Base-by-base conservation (phyloP, 1,284 basidiomycete species). In the Cystobasidium pallidum region DNA sequence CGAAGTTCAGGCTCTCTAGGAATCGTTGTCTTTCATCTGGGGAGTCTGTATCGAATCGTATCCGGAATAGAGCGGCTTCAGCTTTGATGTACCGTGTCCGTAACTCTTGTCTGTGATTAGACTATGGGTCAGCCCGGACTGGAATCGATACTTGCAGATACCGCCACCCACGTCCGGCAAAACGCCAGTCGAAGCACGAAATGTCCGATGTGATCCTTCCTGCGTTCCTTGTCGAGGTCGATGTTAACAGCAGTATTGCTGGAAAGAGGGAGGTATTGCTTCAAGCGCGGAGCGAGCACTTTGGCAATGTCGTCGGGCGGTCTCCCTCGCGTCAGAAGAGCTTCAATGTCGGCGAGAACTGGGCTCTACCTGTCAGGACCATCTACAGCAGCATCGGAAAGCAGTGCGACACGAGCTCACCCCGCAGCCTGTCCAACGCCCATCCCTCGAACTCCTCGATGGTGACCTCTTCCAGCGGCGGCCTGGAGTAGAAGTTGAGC, bases 181-280 rank as follows among this genome's bases (percentile, higher is more conserved):
- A 99, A 99, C 1, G 96, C 94, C 47, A 99, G 85, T 54, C 96
- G 84, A 73, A 99, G 84, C 2, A 99, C 92, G 82, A 94, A 99
- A 83, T 99, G 96, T 21, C 93, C 89, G 36, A 97, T 85, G 79
- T 94, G 91, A 81, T 99, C 96, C 76, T 86, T 89, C 79, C 86
- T 86, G 74, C 96, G 85, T 80, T 99, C 88, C n/a, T 71, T 61
- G 26, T 80, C 77, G 67, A 84, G 75, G 70, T 86, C 82, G 32
- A 82, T 80, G 10, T 77, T 81, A 17, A 64, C 63, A 1, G 88
- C 87, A 11, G 86, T 86, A 74, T 87, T 89, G 61, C 84, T 84
- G 66, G 86, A 84, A 61, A 99, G 83, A 63, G 88, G 88, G 28
- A 94, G 83, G 80, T 91, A 88, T 78, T 91, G 90, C 72, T 83